Base-by-base conservation (phyloP, 495 filamentous ascomycete species). In the Amphirosellinia nigrospora region DNA sequence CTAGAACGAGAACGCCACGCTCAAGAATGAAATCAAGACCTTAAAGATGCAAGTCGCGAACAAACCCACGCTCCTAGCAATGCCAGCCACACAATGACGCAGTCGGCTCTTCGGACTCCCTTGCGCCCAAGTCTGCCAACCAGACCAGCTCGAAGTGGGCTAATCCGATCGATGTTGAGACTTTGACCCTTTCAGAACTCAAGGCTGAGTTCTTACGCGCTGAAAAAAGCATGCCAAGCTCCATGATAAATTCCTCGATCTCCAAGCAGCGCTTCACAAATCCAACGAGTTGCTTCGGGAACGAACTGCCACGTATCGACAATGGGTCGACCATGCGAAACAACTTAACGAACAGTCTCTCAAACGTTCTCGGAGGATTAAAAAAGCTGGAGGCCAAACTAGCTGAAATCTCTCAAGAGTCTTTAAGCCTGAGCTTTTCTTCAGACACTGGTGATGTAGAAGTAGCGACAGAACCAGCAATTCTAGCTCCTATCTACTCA, bases 201-300 rank as follows among this genome's bases (percentile, higher is more conserved):
- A 74, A 77, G 53, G 75, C 69, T 28, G 73, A 79, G 32, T 78
- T 77, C 63, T 46, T 52, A 13, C 81, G 76, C 19, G 68, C 83
- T 0, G 61, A 64, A 71, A 74, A 41, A 73, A 66, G 2, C 77
- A 79, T 46, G 58, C 67, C 15, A 71, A 70, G 8, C 23, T 82
- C 36, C 52, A 74, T 59, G 59, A 60, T 38, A 80, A 72, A 26
- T 78, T 70, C 48, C 45, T 45, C 23, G 70, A 73, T 62, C 69
- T 78, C 36, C 65, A 87, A 81, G 65, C 79, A 70, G 71, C 84
- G 81, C 70, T 73, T 79, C 15, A 58, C 34, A 60, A 72, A 48
- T 70, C 74, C 11, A 77, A 72, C 13, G 48, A 65, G n/a, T 70
- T 66, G 15, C 64, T 76, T 71, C 76, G 74, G n/a, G 64, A 72